A percentile compares a stretch with the other conserved stretches of the same genome.
phyloP scores from a whole-genome alignment of 139 green algal genomes.

The Auxenochlorella protothecoides region DNA sequence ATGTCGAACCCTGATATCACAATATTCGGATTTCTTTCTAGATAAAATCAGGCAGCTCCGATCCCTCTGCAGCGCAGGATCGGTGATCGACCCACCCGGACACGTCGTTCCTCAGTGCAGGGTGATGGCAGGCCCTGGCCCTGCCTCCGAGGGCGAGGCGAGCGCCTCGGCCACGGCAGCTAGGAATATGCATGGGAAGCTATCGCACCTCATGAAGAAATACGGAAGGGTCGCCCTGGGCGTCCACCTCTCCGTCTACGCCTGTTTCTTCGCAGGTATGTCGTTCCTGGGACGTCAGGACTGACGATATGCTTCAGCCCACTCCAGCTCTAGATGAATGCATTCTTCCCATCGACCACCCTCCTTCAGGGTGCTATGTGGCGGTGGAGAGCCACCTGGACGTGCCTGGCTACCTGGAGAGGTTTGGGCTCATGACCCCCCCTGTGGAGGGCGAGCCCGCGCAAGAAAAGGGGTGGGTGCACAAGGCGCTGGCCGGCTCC shows the following conservation, averaged over 20 bases:
- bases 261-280: conserved; percentile 19
- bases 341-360: not conserved
- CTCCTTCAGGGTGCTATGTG: conserved; percentile 34
- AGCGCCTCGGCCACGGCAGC: too few species aligned
- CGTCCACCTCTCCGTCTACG: conserved; percentile 35
- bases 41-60: too few species aligned
- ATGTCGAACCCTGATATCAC: too few species aligned
- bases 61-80: too few species aligned
- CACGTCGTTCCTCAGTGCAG: too few species aligned
- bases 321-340: not conserved
- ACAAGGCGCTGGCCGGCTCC: conserved; percentile 19
- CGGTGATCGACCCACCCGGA: too few species aligned
- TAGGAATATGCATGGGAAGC: not conserved
- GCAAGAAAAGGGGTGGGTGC: conserved; percentile 22
- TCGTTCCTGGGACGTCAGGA: not conserved
- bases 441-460: not conserved
- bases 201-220: conserved; percentile 12
- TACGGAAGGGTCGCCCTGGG: conserved; percentile 37
- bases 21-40: too few species aligned
- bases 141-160: too few species aligned
- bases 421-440: conserved; percentile 9
- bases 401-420: conserved; percentile 15
- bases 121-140: not conserved
- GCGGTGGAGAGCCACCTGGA: conserved; percentile 32
- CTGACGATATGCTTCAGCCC: not conserved